Evolutionary conservation across 352 stramenopile genomes (phyloP), one percentile per base, ranked within the genome.

Genomic region (Globisporangium uncinulatum): DNA sequence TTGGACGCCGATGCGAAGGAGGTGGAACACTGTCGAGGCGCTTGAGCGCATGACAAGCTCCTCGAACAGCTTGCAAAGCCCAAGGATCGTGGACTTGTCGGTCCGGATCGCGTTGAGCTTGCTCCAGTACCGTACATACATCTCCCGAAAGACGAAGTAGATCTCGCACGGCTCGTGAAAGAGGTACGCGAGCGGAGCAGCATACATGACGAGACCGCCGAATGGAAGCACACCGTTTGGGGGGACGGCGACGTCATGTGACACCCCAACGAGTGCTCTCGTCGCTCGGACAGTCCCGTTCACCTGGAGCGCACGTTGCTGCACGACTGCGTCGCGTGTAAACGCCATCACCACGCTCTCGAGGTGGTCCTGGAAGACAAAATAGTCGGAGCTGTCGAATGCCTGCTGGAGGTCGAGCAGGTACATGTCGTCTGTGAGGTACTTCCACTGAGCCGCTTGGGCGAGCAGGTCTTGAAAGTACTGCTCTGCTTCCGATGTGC

Each of bases 51-150:
- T 57, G 15, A 78, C 59, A 56, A 91, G 70, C 21, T 81, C 70
- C 57, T 93, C 83, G 55, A 91, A 93, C 13, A 89, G 62, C 53
- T 87, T 85, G 64, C 83, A 90, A 29, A 91, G 74, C 37, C 69
- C 59, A 34, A 91, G 63, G 37, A 90, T 86, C n/a, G 77, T 78
- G 19, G 69, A 73, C 55, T 59, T 49, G 11, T 86, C 71, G 31
- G 67, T 68, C 37, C 72, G 66, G 31, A 93, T 86, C 19, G 63
- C 69, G 55, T 89, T 87, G 48, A 93, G 70, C 29, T 80, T 78
- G 65, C 83, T 88, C 83, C 83, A 93, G 59, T 89, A 91, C 47
- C 77, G 77, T 8, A 71, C 63, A 64, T 91, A 93, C 68, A 93
- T 72, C 43, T 87, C 79, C 7, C 83, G 80, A 45, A 93, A 93